Percentiles rank a stretch among this genome's conserved stretches.
Conservation (phyloP, 2,329 filamentous ascomycete species). For the Emmonsia crescens region DNA sequence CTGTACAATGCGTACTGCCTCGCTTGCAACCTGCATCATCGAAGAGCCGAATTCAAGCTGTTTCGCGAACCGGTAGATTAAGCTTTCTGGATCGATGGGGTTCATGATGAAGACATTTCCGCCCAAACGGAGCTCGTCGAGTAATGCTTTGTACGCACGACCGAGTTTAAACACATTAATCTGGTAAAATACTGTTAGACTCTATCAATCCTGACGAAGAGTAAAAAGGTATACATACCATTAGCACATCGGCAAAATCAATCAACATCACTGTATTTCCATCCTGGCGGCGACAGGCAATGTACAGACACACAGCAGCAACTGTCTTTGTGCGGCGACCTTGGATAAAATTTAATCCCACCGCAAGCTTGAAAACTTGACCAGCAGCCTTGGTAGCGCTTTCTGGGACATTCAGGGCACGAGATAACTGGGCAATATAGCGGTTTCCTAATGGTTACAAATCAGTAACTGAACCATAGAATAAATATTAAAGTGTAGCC, state of each 20-base stretch:
- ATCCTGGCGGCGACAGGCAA: slow-evolving; percentile 67
- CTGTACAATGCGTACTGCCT: slow-evolving; percentile 76
- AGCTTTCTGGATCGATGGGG: slow-evolving; percentile 72
- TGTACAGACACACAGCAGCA: slow-evolving; percentile 82
- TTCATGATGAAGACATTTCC: slow-evolving; percentile 57
- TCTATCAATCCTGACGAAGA: neutral
- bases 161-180: slow-evolving; percentile 91
- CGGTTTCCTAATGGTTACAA: slow-evolving; percentile 24
- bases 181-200: slow-evolving; percentile 32
- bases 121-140: slow-evolving; percentile 45
- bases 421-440: slow-evolving; percentile 33
- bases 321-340: slow-evolving; percentile 78
- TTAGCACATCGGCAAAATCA: slow-evolving; percentile 78
- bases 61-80: slow-evolving; percentile 82
- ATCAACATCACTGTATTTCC: slow-evolving; percentile 87
- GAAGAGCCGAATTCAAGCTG: slow-evolving; percentile 82
- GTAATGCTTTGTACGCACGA: slow-evolving; percentile 74
- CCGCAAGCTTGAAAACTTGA: slow-evolving; percentile 66
- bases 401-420: slow-evolving; percentile 40
- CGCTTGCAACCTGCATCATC: slow-evolving; percentile 73
- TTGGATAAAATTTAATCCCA: slow-evolving; percentile 67
- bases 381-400: slow-evolving; percentile 54
- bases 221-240: slow-evolving; percentile 24
- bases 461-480: neutral
- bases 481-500: neutral